Evolutionary conservation across 2,329 filamentous ascomycete species (phyloP), one percentile per base, ranked within the genome.

Genomic region (Phoma sp.): DNA sequence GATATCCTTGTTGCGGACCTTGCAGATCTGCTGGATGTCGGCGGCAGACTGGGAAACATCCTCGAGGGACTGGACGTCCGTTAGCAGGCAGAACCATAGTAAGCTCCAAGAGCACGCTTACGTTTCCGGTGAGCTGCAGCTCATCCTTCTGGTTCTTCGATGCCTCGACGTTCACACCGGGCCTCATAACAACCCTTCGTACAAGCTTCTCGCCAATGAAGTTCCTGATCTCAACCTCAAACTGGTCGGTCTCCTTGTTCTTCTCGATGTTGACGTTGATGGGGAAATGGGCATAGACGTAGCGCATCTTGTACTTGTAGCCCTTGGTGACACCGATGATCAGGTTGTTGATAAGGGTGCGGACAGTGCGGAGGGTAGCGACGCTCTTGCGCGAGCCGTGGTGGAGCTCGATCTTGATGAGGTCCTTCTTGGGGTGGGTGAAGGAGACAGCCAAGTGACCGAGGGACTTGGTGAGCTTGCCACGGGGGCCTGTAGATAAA

Each of bases 221-320:
- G 73, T 74, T 94, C 89, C 95, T 89, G 85, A 99, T 98, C 89
- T 99, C 95, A 77, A 99, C 91, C 82, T 96, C 90, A 78, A 77
- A 90, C 73, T 88, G 82, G 71, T 88, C 93, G 64, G 91, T 95
- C 84, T 98, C 95, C 77, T 81, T 80, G 87, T 94, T 94, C 90
- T 97, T 93, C 76, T 96, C 92, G 72, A 99, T 82, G 87, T 97
- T 98, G 85, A 99, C 94, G 88, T 99, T 99, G 92, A 99, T 99
- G 83, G 95, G 95, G 80, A 99, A 99, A 89, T 99, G 95, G 80
- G 95, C 95, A 82, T 99, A 99, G 82, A 99, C 95, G 85, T 99
- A 99, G 77, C 96, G 92, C 94, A 99, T 98, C 91, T 99, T 99
- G 90, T 99, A 99, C 86, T 96, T 96, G 91, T 90, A 99, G 73